Conservation (phyloP, 345 rosid genomes). For the Eucalyptus dawsonii region DNA sequence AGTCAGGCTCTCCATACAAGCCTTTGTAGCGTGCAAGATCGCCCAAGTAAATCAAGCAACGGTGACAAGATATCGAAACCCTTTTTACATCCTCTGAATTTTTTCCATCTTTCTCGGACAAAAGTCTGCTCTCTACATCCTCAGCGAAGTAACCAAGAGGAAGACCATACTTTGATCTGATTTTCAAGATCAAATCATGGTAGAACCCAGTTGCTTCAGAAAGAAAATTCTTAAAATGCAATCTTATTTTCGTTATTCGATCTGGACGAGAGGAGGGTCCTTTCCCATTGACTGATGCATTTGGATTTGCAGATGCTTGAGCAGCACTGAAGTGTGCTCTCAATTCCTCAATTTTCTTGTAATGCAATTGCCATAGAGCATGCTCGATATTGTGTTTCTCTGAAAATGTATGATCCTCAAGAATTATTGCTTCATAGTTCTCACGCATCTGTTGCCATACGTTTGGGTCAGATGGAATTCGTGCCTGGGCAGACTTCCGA, state of each 20-base stretch:
- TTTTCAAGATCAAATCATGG: slow-evolving; percentile 76
- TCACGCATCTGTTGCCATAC: slow-evolving; percentile 94
- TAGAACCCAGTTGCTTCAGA: slow-evolving; percentile 95
- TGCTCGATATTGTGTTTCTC: slow-evolving; percentile 78
- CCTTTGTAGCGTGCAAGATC: slow-evolving; percentile 97
- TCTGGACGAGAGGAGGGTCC: slow-evolving; percentile 42
- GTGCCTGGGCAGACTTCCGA: slow-evolving; percentile 61
- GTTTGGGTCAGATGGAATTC: slow-evolving; percentile 71
- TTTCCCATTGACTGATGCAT: slow-evolving; percentile 28
- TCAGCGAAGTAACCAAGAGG: slow-evolving; percentile 73
- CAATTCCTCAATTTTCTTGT: slow-evolving; percentile 74
- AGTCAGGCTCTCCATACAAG: slow-evolving; percentile 74
- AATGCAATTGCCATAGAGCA: slow-evolving; percentile 86
- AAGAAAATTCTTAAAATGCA: slow-evolving; percentile 85
- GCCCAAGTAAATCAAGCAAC: slow-evolving; percentile 97
- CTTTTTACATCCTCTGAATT: slow-evolving; percentile 56
- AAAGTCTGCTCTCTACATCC: slow-evolving; percentile 44
- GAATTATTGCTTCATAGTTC: slow-evolving; percentile 90
- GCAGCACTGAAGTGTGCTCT: slow-evolving; percentile 59
- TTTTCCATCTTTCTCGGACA: slow-evolving; percentile 65
- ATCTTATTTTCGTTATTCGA: slow-evolving; percentile 44
- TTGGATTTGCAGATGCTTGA: slow-evolving; percentile 23
- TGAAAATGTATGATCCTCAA: slow-evolving; percentile 81
- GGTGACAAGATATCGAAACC: slow-evolving; percentile 85
- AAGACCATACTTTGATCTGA: slow-evolving; percentile 84